Percentiles rank a stretch among this genome's conserved stretches.
Conservation (phyloP, 768 basidiomycete genomes). For the Xerocomus brunneocitrinus region DNA sequence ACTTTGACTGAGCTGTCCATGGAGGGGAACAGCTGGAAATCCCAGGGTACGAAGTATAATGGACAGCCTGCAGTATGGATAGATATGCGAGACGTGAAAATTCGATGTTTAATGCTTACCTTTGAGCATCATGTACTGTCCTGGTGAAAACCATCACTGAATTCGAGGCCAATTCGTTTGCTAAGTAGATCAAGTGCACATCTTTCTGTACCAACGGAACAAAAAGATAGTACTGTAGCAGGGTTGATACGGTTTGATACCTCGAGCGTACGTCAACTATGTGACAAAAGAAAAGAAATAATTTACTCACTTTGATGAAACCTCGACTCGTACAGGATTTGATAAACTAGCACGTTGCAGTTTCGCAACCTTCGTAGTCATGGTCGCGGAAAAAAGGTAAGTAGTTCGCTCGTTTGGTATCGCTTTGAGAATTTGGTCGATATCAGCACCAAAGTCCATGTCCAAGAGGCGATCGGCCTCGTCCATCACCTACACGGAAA, state of each 20-base stretch:
- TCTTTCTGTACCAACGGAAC: conserved; percentile 92
- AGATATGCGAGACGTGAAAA: background rate
- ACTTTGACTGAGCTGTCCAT: conserved; percentile 93
- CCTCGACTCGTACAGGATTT: conserved; percentile 92
- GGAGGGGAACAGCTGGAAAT: conserved; percentile 92
- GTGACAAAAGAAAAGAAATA: background rate
- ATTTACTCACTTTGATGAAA: conserved; percentile 76
- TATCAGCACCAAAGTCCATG: conserved; percentile 93
- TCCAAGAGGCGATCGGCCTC: conserved; percentile 95
- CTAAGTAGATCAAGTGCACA: conserved; percentile 81
- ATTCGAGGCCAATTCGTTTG: conserved; percentile 85
- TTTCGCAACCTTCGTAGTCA: conserved; percentile 98
- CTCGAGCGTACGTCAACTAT: conserved; percentile 37
- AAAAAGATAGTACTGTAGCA: conserved; percentile 94
- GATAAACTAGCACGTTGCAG: conserved; percentile 89
- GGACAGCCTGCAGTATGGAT: conserved; percentile 51
- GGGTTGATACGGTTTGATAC: conserved; percentile 94
- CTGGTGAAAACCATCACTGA: conserved; percentile 95
- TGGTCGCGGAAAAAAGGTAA: conserved; percentile 96
- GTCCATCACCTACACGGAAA: conserved; percentile 72
- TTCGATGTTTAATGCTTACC: conserved; percentile 36
- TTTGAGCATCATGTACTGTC: conserved; percentile 89
- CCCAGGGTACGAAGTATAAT: conserved; percentile 88
- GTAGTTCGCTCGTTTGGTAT: conserved; percentile 94
- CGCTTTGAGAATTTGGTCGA: conserved; percentile 94